These are phyloP conservation scores for Lepidium sativum DNA, from an alignment of 345 rosid species.

Conservation along the genomic window DNA sequence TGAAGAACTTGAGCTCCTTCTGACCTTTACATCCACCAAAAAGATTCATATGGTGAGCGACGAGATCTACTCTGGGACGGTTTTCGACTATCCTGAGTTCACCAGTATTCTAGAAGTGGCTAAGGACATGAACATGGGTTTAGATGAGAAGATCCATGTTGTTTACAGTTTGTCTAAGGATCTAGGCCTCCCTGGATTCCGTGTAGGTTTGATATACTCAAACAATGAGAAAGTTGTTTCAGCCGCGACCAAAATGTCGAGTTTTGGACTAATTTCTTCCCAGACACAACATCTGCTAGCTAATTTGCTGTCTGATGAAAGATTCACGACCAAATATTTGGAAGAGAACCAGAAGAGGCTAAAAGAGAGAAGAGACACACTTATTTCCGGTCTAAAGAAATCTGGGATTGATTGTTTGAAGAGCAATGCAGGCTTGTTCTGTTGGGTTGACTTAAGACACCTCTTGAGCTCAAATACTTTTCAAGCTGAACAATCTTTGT, in stretches of 20 bases:
- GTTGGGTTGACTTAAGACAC: constrained; percentile 82
- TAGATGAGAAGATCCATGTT: constrained; percentile 44
- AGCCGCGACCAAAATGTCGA: constrained; percentile 83
- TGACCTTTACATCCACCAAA: constrained; percentile 39
- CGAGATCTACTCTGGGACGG: constrained; percentile 76
- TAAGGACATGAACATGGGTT: constrained; percentile 26
- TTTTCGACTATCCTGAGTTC: constrained; percentile 49
- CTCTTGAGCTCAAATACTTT: constrained; percentile 47
- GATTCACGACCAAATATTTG: constrained; percentile 46
- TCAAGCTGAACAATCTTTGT: constrained; percentile 57
- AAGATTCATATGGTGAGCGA: constrained; percentile 64
- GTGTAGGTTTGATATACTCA: constrained; percentile 75
- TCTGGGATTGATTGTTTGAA: constrained; percentile 52
- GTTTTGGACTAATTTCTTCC: constrained; percentile 80
- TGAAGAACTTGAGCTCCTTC: constrained; percentile 45
- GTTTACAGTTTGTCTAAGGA: constrained; percentile 85
- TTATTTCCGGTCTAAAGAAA: constrained; percentile 47
- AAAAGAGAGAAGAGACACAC: constrained; percentile 37
- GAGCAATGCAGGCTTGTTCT: constrained; percentile 73
- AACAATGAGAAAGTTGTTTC: constrained; percentile 49
- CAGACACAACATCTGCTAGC: constrained; percentile 71
- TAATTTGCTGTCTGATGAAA: constrained; percentile 49
- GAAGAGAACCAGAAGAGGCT: constrained; percentile 53
- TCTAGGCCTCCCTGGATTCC: constrained; percentile 83
- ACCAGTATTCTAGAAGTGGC: constrained; percentile 51